A percentile compares a stretch with the other conserved stretches of the same genome.
Evolutionary conservation across 306 rosid species (phyloP).

Genomic region (Rosa chinensis): DNA sequence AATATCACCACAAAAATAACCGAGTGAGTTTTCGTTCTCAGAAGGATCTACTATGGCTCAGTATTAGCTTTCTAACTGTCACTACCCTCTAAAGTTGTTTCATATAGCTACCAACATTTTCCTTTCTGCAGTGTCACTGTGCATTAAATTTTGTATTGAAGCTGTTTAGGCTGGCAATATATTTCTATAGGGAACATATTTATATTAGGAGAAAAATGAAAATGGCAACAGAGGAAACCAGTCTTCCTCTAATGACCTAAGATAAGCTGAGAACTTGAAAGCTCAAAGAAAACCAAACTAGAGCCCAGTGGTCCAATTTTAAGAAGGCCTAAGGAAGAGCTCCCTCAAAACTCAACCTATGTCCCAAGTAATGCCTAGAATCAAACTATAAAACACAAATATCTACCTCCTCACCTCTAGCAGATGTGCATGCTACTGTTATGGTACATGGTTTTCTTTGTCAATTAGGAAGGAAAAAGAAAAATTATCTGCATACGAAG

Average conservation of each 20-base stretch:
- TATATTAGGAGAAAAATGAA: background rate
- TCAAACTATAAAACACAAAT: background rate
- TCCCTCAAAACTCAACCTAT: background rate
- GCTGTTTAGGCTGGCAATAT: background rate
- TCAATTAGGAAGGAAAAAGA: background rate
- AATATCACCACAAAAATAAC: constrained; percentile 81
- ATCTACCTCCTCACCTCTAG: background rate
- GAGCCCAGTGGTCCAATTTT: background rate
- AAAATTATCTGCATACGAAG: background rate
- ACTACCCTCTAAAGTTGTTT: background rate
- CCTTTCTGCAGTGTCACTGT: background rate
- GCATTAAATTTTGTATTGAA: background rate
- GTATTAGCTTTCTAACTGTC: background rate
- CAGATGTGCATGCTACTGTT: background rate
- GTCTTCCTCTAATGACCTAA: background rate
- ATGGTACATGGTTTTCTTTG: background rate
- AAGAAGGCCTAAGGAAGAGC: background rate
- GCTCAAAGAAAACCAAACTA: background rate
- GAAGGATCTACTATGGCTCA: background rate
- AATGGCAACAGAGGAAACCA: background rate
- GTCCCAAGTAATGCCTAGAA: background rate
- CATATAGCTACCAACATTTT: background rate
- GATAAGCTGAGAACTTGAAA: background rate
- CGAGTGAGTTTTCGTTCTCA: constrained; percentile 50
- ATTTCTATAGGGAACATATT: background rate